Base-by-base conservation (phyloP, 1,284 basidiomycete genomes). In the Apiotrichum domesticum region DNA sequence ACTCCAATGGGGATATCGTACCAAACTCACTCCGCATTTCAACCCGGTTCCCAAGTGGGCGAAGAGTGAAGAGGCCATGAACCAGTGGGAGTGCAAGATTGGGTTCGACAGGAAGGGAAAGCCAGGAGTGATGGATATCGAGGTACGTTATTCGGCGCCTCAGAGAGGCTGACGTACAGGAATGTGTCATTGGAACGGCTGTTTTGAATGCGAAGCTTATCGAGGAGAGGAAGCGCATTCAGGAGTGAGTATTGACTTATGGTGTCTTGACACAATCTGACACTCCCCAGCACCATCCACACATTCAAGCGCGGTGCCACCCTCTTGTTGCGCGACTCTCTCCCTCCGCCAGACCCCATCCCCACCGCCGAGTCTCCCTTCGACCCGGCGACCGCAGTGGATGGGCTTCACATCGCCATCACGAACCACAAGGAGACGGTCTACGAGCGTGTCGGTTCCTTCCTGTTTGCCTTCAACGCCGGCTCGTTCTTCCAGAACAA, bases 401-500 rank as follows among this genome's bases (percentile, higher is more conserved):
- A 46, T 42, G 41, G 32, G 9, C 49, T 59, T 4, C 87, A 91
- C 66, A 69, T 90, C 54, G 91, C 89, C 68, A 81, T 96, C 60
- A 90, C 90, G 0, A 83, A 93, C 72, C 90, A 91, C 74, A 87
- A 87, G 63, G 83, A 80, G 4, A 84, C 81, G 3, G 86, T 96
- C 4, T 87, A 90, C 56, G 94, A 97, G 74, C 83, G 84, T 46
- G 90, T 98, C 13, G 90, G 88, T 3, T 77, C 82, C 55, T 86
- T 81, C 73, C 77, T 87, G 49, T 97, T 98, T 75, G 86, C 94
- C 67, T 97, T 94, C 74, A 84, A 84, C 10, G 92, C 89, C 1
- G 86, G 87, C 44, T 86, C 87, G 4, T 98, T 98, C 80, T 98
- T 98, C 82, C 95, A 98, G 74, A 98, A 98, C 81, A 98, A 98